Base-by-base conservation (phyloP, 495 filamentous ascomycete genomes). In the Neurospora pannonica region DNA sequence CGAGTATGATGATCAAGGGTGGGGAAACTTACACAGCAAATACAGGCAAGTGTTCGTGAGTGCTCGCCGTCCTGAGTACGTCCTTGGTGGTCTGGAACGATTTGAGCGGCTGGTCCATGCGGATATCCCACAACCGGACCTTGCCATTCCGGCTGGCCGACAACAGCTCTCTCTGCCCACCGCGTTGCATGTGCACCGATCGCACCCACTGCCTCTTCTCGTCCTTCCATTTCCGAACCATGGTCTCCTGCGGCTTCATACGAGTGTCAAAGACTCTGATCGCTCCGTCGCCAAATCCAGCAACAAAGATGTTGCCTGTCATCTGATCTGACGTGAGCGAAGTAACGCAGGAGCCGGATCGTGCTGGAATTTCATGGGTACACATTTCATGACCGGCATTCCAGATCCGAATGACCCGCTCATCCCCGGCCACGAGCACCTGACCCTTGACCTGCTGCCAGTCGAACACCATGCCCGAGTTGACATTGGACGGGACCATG, bases 401-500 rank as follows among this genome's bases (percentile, higher is more conserved):
- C 96, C 96, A 99, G 19, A 98, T 92, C 38, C 94, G 86, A 77
- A 99, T 97, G 43, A 98, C 93, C 74, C 95, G 94, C 54, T 97
- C 94, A 80, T 99, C 96, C 54, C 96, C 96, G 8, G 96, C 97
- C 48, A 98, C 97, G 37, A 99, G 87, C 37, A 97, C 90, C 73
- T 92, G 93, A 28, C 96, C 96, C 75, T 94, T 92, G n/a, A 95
- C 94, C 82, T 99, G 96, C 78, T 97, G 95, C 96, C 96, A 99
- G 76, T 98, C 94, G 76, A 98, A 95, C 24, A 98, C 94, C 80
- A 98, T 90, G 3, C 95, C 95, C 0, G 96, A 97, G 78, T 97
- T 97, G 76, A 94, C 89, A 73, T 93, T 96, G 81, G 92, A 95
- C 7, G 94, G 93, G 24, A 98, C 91, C 69, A 98, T 91, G 81